These are phyloP conservation scores for Malus hybrid DNA, from an alignment of 331 rosid genomes.

Conservation along the genomic window DNA sequence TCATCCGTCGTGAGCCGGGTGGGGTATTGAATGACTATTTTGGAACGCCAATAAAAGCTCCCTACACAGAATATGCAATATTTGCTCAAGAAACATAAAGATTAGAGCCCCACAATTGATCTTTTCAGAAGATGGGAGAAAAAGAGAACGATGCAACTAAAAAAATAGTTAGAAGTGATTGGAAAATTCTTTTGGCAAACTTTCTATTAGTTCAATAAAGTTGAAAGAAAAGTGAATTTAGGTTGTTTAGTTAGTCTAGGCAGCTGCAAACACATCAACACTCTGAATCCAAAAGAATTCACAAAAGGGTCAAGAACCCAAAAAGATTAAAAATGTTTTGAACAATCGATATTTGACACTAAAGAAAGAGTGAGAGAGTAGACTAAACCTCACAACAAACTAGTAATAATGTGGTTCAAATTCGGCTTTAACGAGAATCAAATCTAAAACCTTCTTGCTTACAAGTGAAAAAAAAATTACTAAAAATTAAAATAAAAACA, in stretches of 20 bases:
- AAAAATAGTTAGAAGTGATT: background rate
- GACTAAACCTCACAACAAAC: rapidly evolving
- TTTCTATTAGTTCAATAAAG: background rate
- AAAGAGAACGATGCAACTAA: background rate
- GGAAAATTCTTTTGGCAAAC: background rate
- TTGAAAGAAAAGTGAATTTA: background rate
- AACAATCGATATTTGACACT: no score
- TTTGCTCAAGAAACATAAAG: background rate
- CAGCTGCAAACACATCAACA: background rate
- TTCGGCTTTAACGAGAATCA: rapidly evolving
- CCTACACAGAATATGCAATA: background rate
- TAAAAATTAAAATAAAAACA: no score
- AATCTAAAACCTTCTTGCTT: rapidly evolving
- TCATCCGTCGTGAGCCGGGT: no score
- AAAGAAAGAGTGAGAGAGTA: rapidly evolving
- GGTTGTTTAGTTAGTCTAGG: background rate
- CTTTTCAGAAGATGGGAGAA: constrained; percentile 5
- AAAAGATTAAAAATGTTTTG: no score
- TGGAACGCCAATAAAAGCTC: no score
- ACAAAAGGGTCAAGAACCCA: background rate
- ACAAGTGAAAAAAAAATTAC: no score
- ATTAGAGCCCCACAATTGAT: constrained; percentile 3
- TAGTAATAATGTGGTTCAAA: no score
- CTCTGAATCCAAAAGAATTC: background rate
- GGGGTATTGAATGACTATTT: no score